Evolutionary conservation across 2,329 filamentous ascomycete species (phyloP).

Genomic region (Furcasterigmium sp.): DNA sequence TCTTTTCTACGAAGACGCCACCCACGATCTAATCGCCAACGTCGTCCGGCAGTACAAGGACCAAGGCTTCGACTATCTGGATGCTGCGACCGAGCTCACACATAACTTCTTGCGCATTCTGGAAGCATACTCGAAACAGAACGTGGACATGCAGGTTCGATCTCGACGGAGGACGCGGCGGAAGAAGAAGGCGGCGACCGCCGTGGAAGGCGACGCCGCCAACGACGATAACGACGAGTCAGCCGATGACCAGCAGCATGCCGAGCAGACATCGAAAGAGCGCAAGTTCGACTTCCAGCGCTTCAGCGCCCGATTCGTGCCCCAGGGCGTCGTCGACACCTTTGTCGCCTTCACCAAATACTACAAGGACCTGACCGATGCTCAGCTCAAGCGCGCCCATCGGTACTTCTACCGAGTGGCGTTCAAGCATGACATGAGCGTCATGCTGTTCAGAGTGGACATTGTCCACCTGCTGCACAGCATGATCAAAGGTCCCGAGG

Average conservation of each 20-base stretch:
- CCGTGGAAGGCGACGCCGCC: constrained; percentile 29
- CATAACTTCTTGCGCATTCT: constrained; percentile 91
- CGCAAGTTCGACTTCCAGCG: constrained; percentile 90
- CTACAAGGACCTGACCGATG: constrained; percentile 72
- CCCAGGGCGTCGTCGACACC: constrained; percentile 81
- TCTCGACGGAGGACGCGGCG: constrained; percentile 68
- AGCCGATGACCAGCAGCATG: constrained; percentile 65
- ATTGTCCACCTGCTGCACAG: constrained; percentile 83
- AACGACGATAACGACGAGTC: constrained; percentile 62
- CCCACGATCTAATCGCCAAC: constrained; percentile 78
- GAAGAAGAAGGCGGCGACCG: constrained; percentile 59
- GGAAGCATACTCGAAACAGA: constrained; percentile 91
- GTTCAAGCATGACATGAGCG: constrained; percentile 89
- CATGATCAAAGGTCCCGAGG: constrained; percentile 85
- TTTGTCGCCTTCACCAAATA: constrained; percentile 76
- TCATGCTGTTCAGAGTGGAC: constrained; percentile 85
- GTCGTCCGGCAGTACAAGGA: constrained; percentile 86
- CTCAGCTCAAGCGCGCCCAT: constrained; percentile 86
- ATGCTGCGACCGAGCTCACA: constrained; percentile 83
- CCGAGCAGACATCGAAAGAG: constrained; percentile 68
- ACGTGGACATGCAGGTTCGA: constrained; percentile 87
- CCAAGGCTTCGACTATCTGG: constrained; percentile 89
- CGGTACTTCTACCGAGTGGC: constrained; percentile 91
- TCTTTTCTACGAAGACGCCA: constrained; percentile 97
- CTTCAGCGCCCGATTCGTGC: constrained; percentile 75